These are phyloP conservation scores for Moringa oleifera DNA, from an alignment of 345 rosid genomes.

Conservation along the genomic window DNA sequence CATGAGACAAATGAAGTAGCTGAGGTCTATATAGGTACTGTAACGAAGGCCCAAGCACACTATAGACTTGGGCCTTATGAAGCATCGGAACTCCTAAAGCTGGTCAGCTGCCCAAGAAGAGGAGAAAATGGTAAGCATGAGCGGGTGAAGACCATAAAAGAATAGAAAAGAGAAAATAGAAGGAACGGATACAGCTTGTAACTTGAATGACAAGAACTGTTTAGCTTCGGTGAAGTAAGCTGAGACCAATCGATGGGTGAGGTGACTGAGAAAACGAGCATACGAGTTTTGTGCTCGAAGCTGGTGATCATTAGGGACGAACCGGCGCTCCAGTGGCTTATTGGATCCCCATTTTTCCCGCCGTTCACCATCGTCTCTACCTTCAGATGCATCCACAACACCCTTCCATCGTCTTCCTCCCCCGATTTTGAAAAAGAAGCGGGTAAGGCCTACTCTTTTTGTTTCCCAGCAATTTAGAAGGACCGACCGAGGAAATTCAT, in stretches of 20 bases:
- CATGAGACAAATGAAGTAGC: too few relatives aligned
- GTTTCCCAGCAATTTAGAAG: not conserved
- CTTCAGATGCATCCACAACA: slow-evolving; percentile 54
- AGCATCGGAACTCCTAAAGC: too few relatives aligned
- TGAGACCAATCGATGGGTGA: slow-evolving; percentile 27
- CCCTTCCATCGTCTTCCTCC: slow-evolving; percentile 22
- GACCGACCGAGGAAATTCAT: not conserved
- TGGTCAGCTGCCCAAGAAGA: too few relatives aligned
- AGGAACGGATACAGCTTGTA: too few relatives aligned
- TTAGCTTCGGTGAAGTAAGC: not conserved
- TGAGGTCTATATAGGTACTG: too few relatives aligned
- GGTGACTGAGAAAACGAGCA: slow-evolving; percentile 21
- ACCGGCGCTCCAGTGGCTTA: slow-evolving; percentile 76
- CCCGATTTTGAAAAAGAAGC: slow-evolving; percentile 66
- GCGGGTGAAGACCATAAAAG: too few relatives aligned
- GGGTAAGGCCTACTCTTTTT: slow-evolving; percentile 31
- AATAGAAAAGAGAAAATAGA: too few relatives aligned
- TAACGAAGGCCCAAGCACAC: too few relatives aligned
- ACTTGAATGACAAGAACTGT: too few relatives aligned
- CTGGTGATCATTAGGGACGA: slow-evolving; percentile 34
- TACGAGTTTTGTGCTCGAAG: slow-evolving; percentile 52
- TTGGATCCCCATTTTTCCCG: slow-evolving; percentile 75
- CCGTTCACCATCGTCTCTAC: slow-evolving; percentile 74
- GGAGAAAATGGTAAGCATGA: too few relatives aligned
- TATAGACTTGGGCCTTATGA: too few relatives aligned